Conservation (phyloP, 495 filamentous ascomycete genomes). For the Penicillium cosmopolitanum region DNA sequence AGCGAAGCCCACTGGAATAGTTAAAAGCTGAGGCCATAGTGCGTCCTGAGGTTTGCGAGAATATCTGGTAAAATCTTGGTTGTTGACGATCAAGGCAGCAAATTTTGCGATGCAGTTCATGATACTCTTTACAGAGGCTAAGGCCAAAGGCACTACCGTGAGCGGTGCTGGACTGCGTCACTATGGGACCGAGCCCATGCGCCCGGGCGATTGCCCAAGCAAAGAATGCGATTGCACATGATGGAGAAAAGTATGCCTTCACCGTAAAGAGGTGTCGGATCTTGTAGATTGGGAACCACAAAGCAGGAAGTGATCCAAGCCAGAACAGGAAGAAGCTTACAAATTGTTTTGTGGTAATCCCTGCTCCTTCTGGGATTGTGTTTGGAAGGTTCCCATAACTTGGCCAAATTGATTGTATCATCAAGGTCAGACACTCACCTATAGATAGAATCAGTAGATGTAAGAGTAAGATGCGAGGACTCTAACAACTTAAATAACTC, state of each 20-base stretch:
- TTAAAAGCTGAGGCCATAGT: no score
- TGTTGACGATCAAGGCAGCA: no score
- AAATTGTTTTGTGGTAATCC: conserved; percentile 74
- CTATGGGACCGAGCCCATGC: conserved; percentile 79
- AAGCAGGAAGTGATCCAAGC: conserved; percentile 65
- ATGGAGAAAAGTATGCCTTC: conserved; percentile 80
- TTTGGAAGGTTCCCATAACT: conserved; percentile 65
- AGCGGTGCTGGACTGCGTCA: conserved; percentile 65
- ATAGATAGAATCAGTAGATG: neutral
- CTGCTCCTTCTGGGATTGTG: conserved; percentile 60
- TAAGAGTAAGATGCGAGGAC: neutral
- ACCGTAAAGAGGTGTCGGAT: conserved; percentile 86
- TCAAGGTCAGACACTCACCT: conserved; percentile 73
- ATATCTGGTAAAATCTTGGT: no score
- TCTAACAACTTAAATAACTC: no score
- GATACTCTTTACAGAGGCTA: conserved; percentile 80
- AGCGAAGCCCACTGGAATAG: no score
- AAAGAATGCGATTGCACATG: conserved; percentile 80
- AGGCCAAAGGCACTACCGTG: conserved; percentile 70
- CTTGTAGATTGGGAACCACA: conserved; percentile 66
- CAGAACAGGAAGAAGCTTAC: conserved; percentile 81
- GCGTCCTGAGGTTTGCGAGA: no score
- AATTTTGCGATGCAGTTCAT: no score
- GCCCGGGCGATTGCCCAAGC: conserved; percentile 85
- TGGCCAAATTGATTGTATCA: conserved; percentile 80